These are phyloP conservation scores for Sporisorium graminicola DNA, from an alignment of 1,284 basidiomycete species.

Conservation along the genomic window DNA sequence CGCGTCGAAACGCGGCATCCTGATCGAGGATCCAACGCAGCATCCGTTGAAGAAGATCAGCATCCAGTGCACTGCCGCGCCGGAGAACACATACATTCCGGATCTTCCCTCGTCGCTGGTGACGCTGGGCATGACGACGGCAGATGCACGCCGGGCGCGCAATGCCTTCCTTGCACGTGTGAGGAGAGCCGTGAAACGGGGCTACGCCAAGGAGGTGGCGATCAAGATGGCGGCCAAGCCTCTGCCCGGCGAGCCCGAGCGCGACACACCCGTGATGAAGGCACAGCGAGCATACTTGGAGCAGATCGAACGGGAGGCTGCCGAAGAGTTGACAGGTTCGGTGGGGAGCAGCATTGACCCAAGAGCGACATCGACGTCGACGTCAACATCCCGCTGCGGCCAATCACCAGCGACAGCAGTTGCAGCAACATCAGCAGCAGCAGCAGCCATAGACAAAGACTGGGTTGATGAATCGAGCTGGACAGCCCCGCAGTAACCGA, in stretches of 20 bases:
- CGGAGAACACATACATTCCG: constrained; percentile 52
- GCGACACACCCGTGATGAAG: constrained; percentile 50
- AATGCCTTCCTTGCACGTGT: constrained; percentile 57
- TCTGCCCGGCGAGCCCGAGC: constrained; percentile 29
- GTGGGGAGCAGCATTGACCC: neutral
- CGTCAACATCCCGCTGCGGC: neutral
- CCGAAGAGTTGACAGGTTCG: constrained; percentile 15
- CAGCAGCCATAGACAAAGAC: constrained; percentile 1
- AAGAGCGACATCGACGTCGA: neutral
- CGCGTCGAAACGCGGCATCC: constrained; percentile 48
- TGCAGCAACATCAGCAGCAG: neutral
- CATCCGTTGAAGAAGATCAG: constrained; percentile 50
- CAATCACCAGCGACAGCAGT: neutral
- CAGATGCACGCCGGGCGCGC: constrained; percentile 49
- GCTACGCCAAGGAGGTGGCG: constrained; percentile 36
- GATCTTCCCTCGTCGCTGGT: constrained; percentile 55
- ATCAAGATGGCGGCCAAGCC: constrained; percentile 53
- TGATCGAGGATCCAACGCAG: constrained; percentile 44
- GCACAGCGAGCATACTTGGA: constrained; percentile 47
- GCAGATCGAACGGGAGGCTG: constrained; percentile 37
- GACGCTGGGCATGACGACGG: constrained; percentile 49
- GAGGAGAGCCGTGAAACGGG: constrained; percentile 50
- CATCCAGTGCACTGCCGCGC: constrained; percentile 44
- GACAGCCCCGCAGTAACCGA: constrained; percentile 10
- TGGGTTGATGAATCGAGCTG: constrained; percentile 31